phyloP scores from a whole-genome alignment of 2,329 filamentous ascomycete genomes.

The Fusarium sp. region DNA sequence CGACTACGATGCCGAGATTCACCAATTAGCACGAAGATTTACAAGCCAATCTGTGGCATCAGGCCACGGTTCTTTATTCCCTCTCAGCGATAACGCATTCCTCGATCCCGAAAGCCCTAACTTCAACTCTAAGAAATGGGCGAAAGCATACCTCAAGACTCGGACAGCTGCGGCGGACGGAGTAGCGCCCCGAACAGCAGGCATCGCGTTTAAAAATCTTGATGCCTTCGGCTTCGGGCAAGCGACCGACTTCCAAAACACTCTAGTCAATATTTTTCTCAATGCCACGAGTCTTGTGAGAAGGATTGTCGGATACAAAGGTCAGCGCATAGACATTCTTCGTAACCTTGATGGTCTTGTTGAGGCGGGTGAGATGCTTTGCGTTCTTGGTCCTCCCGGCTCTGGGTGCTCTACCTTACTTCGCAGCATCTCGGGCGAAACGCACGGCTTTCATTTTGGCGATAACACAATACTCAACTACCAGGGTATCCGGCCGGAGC shows the following conservation, averaged over 20 bases:
- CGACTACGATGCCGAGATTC: slow-evolving; percentile 10
- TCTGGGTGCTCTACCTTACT: slow-evolving; percentile 82
- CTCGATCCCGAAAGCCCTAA: slow-evolving; percentile 56
- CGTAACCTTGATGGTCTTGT: slow-evolving; percentile 73
- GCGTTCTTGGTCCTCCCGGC: slow-evolving; percentile 76
- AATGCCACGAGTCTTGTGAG: slow-evolving; percentile 57
- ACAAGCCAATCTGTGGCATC: slow-evolving; percentile 25
- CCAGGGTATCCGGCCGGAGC: slow-evolving; percentile 69
- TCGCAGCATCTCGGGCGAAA: slow-evolving; percentile 83
- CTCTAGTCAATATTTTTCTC: slow-evolving; percentile 68
- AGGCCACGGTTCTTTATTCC: slow-evolving; percentile 36
- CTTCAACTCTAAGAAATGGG: slow-evolving; percentile 59
- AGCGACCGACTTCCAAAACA: slow-evolving; percentile 75
- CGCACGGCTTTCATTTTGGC: slow-evolving; percentile 78
- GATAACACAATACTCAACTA: slow-evolving; percentile 79
- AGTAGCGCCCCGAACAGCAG: slow-evolving; percentile 66
- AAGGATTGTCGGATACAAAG: slow-evolving; percentile 63
- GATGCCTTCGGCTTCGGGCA: slow-evolving; percentile 74
- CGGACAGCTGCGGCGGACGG: slow-evolving; percentile 54
- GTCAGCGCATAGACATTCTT: slow-evolving; percentile 72
- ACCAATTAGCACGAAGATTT: slow-evolving; percentile 28
- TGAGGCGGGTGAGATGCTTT: slow-evolving; percentile 76
- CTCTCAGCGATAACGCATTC: slow-evolving; percentile 25
- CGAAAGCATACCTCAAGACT: slow-evolving; percentile 52
- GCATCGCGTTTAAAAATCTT: slow-evolving; percentile 73